Evolutionary conservation across 805 yeast species (phyloP), one percentile per base, ranked within the genome.

Genomic region (Metschnikowia drakensbergensis): DNA sequence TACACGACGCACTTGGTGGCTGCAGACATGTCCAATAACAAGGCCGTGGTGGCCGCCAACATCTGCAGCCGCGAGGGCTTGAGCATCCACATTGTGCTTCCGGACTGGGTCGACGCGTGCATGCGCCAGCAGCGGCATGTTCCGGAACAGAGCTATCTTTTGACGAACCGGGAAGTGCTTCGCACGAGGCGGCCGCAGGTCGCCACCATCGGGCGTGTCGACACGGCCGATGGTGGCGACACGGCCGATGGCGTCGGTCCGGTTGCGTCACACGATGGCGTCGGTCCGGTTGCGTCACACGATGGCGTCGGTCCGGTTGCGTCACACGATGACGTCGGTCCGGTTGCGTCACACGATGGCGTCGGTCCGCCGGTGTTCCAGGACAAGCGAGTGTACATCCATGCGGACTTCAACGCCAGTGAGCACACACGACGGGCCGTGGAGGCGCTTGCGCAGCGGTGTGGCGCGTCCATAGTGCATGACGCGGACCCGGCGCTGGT

Each of bases 1-100:
- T 79, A 77, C 54, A 87, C 96, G 1, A 88, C 97, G 0, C 97
- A 92, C 71, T 73, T 89, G 32, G 69, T 92, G 22, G 79, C 92
- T 0, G 60, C 65, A 4, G 80, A 79, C 53, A 60, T 67, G 32
- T 64, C 78, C 3, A 79, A 81, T 47, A 86, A 81, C 46, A 81
- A 81, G 50, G 78, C 83, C 41, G 72, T 81, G 34, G 71, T 79
- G 26, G 88, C 87, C 0, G 69, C 73, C 3, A 66, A 76, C 41
- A 58, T 68, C 29, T 46, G 51, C 33, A 55, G 51, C 11, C 52
- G 48, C n/a, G 51, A 46, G 23, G 62, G 62, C 4, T 63, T 71
- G 33, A 63, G 71, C 32, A 82, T 86, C 32, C 73, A 77, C 42
- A 75, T 83, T 11, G 94, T 91, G 3, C 70, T 77, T 3, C 95